Evolutionary conservation across 129 eudicot species (phyloP).

Genomic region (Chrysanthemum makinoi): DNA sequence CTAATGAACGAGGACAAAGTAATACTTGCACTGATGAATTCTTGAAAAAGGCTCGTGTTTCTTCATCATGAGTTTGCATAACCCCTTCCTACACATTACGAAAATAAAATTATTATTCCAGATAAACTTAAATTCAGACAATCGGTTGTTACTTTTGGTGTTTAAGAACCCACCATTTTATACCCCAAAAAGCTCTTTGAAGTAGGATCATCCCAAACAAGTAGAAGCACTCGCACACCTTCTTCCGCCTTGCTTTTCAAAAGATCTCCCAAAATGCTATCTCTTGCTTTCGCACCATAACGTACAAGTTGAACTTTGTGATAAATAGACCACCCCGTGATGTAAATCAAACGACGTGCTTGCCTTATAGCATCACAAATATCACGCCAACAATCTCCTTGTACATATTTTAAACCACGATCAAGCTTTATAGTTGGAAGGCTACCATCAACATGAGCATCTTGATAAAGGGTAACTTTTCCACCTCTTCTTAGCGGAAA

Average conservation of each 20-base stretch:
- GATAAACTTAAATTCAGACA: background rate
- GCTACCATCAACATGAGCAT: slow-evolving; percentile 72
- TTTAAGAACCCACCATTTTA: slow-evolving; percentile 33
- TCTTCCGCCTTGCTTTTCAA: slow-evolving; percentile 79
- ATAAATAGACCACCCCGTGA: slow-evolving; percentile 91
- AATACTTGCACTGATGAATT: slow-evolving; percentile 71
- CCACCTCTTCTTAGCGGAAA: slow-evolving; percentile 83
- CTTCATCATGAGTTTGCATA: slow-evolving; percentile 69
- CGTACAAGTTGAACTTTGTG: slow-evolving; percentile 78
- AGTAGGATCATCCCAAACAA: slow-evolving; percentile 99
- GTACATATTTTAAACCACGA: slow-evolving; percentile 49
- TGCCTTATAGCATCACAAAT: slow-evolving; percentile 65
- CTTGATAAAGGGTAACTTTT: slow-evolving; percentile 81
- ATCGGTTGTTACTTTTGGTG: background rate
- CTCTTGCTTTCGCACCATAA: slow-evolving; percentile 42
- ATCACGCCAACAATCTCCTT: slow-evolving; percentile 87
- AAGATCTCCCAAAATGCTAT: slow-evolving; percentile 67
- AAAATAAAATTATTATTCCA: background rate
- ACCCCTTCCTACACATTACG: slow-evolving; percentile 52
- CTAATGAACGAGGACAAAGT: slow-evolving; percentile 57
- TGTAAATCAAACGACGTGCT: slow-evolving; percentile 72
- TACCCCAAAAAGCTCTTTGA: slow-evolving; percentile 66
- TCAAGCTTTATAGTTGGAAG: slow-evolving; percentile 64
- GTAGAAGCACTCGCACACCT: slow-evolving; percentile 86
- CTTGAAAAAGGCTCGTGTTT: slow-evolving; percentile 68